phyloP scores from a whole-genome alignment of 1,284 basidiomycete species.

The Trametes sp. region DNA sequence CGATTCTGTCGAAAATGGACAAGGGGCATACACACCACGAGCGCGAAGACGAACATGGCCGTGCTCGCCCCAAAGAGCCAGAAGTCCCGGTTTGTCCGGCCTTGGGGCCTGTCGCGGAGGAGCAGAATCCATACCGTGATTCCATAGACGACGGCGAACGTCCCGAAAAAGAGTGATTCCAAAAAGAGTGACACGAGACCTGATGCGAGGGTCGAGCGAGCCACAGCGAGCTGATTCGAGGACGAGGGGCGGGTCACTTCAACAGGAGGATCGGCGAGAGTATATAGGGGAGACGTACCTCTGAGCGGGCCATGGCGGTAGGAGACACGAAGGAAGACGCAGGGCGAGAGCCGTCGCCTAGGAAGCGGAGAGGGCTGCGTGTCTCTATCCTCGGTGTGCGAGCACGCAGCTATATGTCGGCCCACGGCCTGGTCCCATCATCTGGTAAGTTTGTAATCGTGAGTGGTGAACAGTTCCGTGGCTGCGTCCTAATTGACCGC shows the following conservation, averaged over 20 bases:
- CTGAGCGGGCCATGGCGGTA: neutral
- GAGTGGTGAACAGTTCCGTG: neutral
- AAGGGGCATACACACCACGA: constrained; percentile 7
- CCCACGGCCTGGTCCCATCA: neutral
- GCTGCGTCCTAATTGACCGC: constrained; percentile 7
- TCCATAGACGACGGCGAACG: constrained; percentile 21
- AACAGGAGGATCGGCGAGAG: neutral
- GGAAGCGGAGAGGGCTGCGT: neutral
- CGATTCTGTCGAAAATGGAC: neutral
- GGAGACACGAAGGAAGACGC: neutral
- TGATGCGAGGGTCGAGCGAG: constrained; percentile 11
- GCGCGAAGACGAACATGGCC: constrained; percentile 19
- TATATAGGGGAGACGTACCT: neutral
- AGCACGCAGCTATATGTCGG: neutral
- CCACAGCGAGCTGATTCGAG: neutral
- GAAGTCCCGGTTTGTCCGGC: neutral
- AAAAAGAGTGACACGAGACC: constrained; percentile 22
- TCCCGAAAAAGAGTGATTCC: constrained; percentile 25
- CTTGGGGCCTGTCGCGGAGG: neutral
- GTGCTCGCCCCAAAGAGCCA: constrained; percentile 16
- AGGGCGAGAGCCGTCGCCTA: neutral
- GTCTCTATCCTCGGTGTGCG: neutral
- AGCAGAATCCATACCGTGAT: constrained; percentile 22
- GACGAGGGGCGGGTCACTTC: neutral
- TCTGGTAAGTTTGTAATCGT: neutral